A percentile compares a stretch with the other conserved stretches of the same genome.
Conservation (phyloP, 345 rosid genomes). For the Gossypium bickii region DNA sequence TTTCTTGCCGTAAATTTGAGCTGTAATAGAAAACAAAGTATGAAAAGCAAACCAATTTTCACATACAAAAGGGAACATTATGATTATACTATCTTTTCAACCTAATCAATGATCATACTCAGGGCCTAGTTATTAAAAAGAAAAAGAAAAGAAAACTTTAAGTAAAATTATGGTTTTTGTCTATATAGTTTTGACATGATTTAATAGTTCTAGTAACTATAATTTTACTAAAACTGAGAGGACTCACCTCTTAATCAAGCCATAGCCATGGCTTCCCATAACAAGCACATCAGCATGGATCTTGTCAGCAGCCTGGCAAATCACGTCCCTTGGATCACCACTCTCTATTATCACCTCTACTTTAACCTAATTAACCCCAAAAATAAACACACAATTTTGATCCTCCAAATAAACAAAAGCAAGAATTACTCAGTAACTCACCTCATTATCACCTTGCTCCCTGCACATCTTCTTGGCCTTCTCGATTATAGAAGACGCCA, state of each 20-base stretch:
- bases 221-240: not conserved
- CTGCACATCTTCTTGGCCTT: conserved; percentile 47
- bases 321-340: conserved; percentile 64
- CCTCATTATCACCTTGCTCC: conserved; percentile 25
- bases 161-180: too few species aligned
- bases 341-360: conserved; percentile 39
- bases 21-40: too few species aligned
- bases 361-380: conserved; percentile 30
- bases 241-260: conserved; percentile 45
- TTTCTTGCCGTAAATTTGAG: too few species aligned
- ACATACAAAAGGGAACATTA: too few species aligned
- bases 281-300: conserved; percentile 44
- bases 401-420: not conserved
- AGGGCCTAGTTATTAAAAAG: too few species aligned
- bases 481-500: conserved; percentile 39
- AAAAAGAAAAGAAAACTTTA: too few species aligned
- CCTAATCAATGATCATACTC: too few species aligned
- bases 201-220: not conserved
- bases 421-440: conserved; percentile 1
- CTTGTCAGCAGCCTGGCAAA: conserved; percentile 47
- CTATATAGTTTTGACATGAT: too few species aligned
- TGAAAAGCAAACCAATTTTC: too few species aligned
- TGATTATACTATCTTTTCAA: too few species aligned
- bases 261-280: conserved; percentile 65
- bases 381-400: not conserved